Base-by-base conservation (phyloP, 768 basidiomycete species). In the Tylopilus balloui region DNA sequence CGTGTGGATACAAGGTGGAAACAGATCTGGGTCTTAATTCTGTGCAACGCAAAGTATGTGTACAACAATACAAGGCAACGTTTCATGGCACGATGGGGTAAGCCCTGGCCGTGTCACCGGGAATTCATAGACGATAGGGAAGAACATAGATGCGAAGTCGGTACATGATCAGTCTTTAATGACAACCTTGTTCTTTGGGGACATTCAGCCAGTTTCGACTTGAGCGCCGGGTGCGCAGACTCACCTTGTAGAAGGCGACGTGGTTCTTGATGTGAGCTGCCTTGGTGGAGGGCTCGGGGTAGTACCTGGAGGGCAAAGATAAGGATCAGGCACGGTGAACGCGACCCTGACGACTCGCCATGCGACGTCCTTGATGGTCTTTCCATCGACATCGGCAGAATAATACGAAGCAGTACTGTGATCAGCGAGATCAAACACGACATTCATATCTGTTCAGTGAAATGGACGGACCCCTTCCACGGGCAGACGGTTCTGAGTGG, bases 241-340 rank as follows among this genome's bases (percentile, higher is more conserved):
- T 63, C 50, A 80, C 86, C 76, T 88, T 88, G 73, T 91, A 86
- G 62, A 91, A 89, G 0, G 88, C 89, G 19, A 89, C 73, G 59
- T 82, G 80, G 10, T 73, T 73, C 63, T 84, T 75, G 59, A 90
- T 85, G 6, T 76, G 61, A 41, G 78, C 71, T 0, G 86, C 88
- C 52, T 74, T 76, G 4, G 76, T 69, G 23, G 72, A 77, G 0
- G 83, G 69, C 1, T 72, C 45, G 0, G 84, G 78, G 58, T 89
- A 89, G 58, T 81, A 84, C 85, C 86, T 86, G 52, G n/a, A 17
- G 23, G 23, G 42, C 20, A 32, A 20, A 23, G 6, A 27, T 32
- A 27, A 45, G 42, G 36, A 32, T 8, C 28, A 50, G 47, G 35
- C 41, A 28, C 45, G 23, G 6, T 20, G 44, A 20, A 27, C 17